A percentile compares a stretch with the other conserved stretches of the same genome.
phyloP scores from a whole-genome alignment of 352 stramenopile genomes.

The Pilasporangium apinafurcum region DNA sequence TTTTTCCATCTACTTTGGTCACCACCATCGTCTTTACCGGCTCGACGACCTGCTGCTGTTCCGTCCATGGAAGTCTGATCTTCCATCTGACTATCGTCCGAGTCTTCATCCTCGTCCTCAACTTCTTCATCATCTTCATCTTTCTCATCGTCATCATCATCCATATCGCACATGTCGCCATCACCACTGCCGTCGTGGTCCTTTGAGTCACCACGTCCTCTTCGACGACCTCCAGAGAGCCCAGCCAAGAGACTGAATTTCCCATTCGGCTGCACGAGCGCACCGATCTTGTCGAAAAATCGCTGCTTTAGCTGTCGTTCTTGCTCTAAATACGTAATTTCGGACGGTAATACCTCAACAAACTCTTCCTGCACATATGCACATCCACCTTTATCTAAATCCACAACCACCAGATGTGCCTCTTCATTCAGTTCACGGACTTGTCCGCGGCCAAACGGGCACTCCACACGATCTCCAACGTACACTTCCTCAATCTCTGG shows the following conservation, averaged over 20 bases:
- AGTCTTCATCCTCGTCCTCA: conserved; percentile 15
- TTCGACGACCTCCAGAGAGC: conserved; percentile 3
- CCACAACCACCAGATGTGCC: conserved; percentile 32
- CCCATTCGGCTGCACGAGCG: conserved; percentile 45
- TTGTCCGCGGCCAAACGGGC: conserved; percentile 31
- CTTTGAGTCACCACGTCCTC: conserved; percentile 11
- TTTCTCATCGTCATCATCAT: conserved; percentile 22
- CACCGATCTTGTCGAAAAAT: conserved; percentile 69
- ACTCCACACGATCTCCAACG: conserved; percentile 47
- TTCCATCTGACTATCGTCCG: background rate
- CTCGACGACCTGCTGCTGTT: background rate
- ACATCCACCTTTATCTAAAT: conserved; percentile 28
- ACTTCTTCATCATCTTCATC: conserved; percentile 20
- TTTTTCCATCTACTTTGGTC: conserved; percentile 44
- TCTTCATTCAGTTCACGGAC: conserved; percentile 34
- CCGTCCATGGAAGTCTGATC: background rate
- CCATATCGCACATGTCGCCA: conserved; percentile 23
- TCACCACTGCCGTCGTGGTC: conserved; percentile 11
- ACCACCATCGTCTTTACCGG: conserved; percentile 7
- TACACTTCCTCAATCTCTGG: conserved; percentile 63
- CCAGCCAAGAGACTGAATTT: conserved; percentile 24
- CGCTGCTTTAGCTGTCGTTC: conserved; percentile 51
- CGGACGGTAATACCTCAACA: conserved; percentile 43
- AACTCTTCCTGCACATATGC: conserved; percentile 56
- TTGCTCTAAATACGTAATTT: conserved; percentile 40